phyloP scores from a whole-genome alignment of 805 yeast species.

The Schizosaccharomyces japonicus region DNA sequence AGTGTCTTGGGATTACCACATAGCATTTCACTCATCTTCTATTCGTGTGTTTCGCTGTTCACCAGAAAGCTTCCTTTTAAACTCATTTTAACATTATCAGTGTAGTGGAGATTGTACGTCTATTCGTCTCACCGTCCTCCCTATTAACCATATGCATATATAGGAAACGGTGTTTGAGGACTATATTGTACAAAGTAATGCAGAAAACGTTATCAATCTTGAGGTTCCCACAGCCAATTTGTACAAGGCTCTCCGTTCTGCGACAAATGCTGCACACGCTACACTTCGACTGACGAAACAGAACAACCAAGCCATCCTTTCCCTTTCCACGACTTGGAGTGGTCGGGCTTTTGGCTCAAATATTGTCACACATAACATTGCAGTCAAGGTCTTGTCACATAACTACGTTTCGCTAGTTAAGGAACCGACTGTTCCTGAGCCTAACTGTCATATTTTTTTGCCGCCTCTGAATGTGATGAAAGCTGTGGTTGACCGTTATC shows the following conservation, averaged over 20 bases:
- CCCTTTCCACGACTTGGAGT: background rate
- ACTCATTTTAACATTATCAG: too few relatives aligned
- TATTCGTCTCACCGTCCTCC: too few relatives aligned
- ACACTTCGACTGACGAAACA: background rate
- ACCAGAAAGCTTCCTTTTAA: too few relatives aligned
- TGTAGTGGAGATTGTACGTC: too few relatives aligned
- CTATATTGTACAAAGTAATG: constrained; percentile 1
- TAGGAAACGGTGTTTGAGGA: constrained; percentile 4
- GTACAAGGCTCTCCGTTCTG: constrained; percentile 3
- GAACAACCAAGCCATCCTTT: constrained; percentile 3
- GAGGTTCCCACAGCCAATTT: constrained; percentile 1
- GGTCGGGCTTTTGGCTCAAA: background rate
- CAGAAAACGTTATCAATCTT: constrained; percentile 2
- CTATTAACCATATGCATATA: too few relatives aligned
- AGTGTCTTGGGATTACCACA: too few relatives aligned
- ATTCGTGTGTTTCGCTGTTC: too few relatives aligned
- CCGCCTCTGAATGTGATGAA: background rate
- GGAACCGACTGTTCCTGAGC: constrained; percentile 5
- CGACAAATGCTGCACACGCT: background rate
- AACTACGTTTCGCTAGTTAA: background rate
- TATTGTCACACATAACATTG: constrained; percentile 1
- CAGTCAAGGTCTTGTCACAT: background rate
- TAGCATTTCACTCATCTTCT: too few relatives aligned
- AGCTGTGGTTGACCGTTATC: background rate
- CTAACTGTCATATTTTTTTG: constrained; percentile 4